These are phyloP conservation scores for Purpureocillium lavendulum DNA, from an alignment of 2,329 filamentous ascomycete genomes.

Conservation along the genomic window DNA sequence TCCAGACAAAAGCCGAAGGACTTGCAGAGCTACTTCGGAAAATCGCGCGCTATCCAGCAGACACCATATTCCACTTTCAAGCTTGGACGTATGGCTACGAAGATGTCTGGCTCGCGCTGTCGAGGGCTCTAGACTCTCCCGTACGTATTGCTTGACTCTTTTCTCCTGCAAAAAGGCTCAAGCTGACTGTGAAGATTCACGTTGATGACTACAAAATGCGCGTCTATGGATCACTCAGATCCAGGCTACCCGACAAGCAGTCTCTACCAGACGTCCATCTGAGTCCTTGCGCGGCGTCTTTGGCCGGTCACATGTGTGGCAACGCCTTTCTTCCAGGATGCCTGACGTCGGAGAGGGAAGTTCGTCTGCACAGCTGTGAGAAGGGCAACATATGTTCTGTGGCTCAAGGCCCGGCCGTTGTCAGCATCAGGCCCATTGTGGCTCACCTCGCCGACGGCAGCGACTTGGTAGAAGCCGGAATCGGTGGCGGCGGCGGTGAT, in stretches of 20 bases:
- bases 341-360: conserved; percentile 53
- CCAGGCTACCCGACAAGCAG: conserved; percentile 29
- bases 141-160: conserved; percentile 25
- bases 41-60: conserved; percentile 56
- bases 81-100: conserved; percentile 90
- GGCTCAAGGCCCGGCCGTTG: conserved; percentile 40
- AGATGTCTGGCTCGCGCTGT: conserved; percentile 79
- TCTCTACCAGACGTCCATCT: conserved; percentile 33
- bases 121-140: conserved; percentile 57
- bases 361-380: conserved; percentile 80
- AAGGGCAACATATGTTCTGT: conserved; percentile 54
- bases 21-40: conserved; percentile 65
- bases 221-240: conserved; percentile 59
- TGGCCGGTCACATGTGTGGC: conserved; percentile 68
- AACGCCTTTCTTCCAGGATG: conserved; percentile 64
- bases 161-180: background rate
- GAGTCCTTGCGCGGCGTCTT: conserved; percentile 52
- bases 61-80: conserved; percentile 76
- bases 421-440: conserved; percentile 74
- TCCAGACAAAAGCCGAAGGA: conserved; percentile 64
- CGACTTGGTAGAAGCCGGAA: conserved; percentile 64
- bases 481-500: conserved; percentile 73
- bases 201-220: conserved; percentile 72
- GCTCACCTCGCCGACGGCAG: conserved; percentile 50
- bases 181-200: conserved; percentile 51